Evolutionary conservation across 2,329 filamentous ascomycete genomes (phyloP).

Genomic region (Monilinia vaccinii-corymbosi): DNA sequence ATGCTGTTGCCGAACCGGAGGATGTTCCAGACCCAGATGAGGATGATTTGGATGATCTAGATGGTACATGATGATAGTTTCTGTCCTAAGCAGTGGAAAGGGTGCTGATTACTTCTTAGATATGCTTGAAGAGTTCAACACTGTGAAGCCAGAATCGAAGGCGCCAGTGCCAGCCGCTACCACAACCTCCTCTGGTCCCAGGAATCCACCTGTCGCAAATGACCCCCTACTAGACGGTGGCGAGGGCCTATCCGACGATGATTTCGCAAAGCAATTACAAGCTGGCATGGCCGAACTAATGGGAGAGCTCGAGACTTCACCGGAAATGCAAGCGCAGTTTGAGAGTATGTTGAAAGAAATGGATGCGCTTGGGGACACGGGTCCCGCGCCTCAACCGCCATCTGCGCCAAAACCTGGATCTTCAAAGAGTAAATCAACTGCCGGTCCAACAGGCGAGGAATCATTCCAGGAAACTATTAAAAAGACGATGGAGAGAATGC

Average conservation of each 20-base stretch:
- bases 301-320: slow-evolving; percentile 55
- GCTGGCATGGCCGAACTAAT: slow-evolving; percentile 81
- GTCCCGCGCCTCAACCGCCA: slow-evolving; percentile 15
- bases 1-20: slow-evolving; percentile 28
- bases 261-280: slow-evolving; percentile 80
- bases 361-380: slow-evolving; percentile 39
- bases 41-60: slow-evolving; percentile 84
- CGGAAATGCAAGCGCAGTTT: slow-evolving; percentile 70
- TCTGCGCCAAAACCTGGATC: slow-evolving; percentile 11
- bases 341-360: slow-evolving; percentile 70
- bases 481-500: slow-evolving; percentile 93
- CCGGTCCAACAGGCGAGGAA: slow-evolving; percentile 39
- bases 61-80: slow-evolving; percentile 47
- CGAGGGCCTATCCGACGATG: slow-evolving; percentile 55
- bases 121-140: slow-evolving; percentile 83
- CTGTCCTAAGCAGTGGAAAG: neutral
- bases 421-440: slow-evolving; percentile 10
- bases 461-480: slow-evolving; percentile 89
- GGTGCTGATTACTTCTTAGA: slow-evolving; percentile 41
- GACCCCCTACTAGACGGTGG: neutral
- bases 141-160: slow-evolving; percentile 48
- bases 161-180: slow-evolving; percentile 18
- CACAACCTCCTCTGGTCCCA: slow-evolving; percentile 23
- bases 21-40: slow-evolving; percentile 83
- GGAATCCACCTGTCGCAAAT: slow-evolving; percentile 21